Percentiles rank a stretch among this genome's conserved stretches.
phyloP scores from a whole-genome alignment of 345 rosid genomes.

The Bruguiera parviflora region DNA sequence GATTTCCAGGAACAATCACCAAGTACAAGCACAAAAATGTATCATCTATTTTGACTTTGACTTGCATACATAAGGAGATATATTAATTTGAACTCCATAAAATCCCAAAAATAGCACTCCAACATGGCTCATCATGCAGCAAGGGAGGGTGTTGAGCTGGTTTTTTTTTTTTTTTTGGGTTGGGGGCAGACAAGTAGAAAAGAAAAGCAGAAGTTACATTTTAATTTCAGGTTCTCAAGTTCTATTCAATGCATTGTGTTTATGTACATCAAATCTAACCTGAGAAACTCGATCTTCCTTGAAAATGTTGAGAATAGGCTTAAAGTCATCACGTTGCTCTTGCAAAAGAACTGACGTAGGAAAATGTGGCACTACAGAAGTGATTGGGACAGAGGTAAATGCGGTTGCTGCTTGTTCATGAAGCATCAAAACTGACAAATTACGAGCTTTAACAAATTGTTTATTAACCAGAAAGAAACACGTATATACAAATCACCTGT shows the following conservation, averaged over 20 bases:
- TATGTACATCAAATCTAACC: slow-evolving; percentile 34
- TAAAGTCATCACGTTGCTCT: slow-evolving; percentile 66
- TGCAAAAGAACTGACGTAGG: slow-evolving; percentile 67
- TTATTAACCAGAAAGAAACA: not conserved
- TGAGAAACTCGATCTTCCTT: slow-evolving; percentile 54
- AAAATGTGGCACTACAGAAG: slow-evolving; percentile 53
- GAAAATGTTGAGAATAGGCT: slow-evolving; percentile 34
- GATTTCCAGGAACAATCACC: not conserved
- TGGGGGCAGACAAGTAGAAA: no score
- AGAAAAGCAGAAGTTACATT: no score
- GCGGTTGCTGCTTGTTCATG: slow-evolving; percentile 53
- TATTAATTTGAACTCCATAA: not conserved
- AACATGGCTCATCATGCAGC: not conserved
- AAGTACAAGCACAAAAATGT: no score
- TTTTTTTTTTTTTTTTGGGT: no score
- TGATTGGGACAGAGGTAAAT: slow-evolving; percentile 45
- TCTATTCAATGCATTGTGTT: not conserved
- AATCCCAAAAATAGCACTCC: not conserved
- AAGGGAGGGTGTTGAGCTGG: not conserved
- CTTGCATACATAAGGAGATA: not conserved
- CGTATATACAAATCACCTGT: not conserved
- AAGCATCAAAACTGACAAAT: slow-evolving; percentile 46
- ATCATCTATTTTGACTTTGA: not conserved
- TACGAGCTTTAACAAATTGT: not conserved
- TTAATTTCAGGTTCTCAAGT: not conserved